phyloP scores from a whole-genome alignment of 495 filamentous ascomycete species.

The Podospora pseudopauciseta region DNA sequence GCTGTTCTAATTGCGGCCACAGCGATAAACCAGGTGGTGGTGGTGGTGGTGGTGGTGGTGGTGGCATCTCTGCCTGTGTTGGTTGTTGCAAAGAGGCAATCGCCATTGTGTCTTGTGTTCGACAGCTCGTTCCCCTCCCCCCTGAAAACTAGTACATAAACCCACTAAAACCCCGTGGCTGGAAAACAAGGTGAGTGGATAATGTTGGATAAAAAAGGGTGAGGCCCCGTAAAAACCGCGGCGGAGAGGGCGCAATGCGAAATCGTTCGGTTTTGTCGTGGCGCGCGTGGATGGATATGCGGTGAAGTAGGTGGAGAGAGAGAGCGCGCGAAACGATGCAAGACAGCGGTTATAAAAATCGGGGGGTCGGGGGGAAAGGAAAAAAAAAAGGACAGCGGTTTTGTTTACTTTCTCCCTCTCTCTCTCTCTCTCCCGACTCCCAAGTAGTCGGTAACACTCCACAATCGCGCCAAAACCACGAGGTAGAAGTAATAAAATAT shows the following conservation, averaged over 20 bases:
- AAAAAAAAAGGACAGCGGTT: background rate
- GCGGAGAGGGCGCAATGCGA: background rate
- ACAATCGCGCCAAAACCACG: background rate
- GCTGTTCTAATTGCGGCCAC: background rate
- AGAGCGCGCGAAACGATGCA: too few relatives aligned
- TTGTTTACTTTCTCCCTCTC: slow-evolving; percentile 1
- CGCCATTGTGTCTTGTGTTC: background rate
- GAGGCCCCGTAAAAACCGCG: background rate
- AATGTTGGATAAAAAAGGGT: background rate
- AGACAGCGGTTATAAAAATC: background rate
- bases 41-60: too few relatives aligned
- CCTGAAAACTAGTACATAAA: background rate
- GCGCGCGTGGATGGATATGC: background rate
- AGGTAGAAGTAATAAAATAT: background rate
- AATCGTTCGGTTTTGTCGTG: background rate
- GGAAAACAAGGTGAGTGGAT: background rate
- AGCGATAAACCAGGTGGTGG: background rate
- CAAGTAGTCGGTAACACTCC: background rate
- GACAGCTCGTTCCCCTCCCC: background rate
- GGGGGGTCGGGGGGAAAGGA: background rate
- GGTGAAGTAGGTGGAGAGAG: background rate
- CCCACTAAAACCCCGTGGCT: background rate
- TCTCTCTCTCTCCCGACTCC: background rate
- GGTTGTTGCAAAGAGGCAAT: background rate
- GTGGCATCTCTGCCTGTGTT: background rate